Conservation (phyloP, 305 asterid genomes). For the Fraxinus angustifolia region DNA sequence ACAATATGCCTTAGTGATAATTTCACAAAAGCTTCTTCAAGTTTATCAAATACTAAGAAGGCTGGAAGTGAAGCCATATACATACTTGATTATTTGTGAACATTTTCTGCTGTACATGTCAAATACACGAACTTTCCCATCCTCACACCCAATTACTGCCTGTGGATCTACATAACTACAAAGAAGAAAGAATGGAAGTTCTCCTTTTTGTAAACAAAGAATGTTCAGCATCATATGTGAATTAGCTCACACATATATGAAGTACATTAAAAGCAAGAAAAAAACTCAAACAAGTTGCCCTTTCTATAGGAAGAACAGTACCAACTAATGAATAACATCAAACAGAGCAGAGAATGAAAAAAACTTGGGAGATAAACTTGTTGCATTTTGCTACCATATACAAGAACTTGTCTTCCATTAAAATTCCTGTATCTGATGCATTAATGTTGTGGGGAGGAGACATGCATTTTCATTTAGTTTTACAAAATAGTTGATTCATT, state of each 20-base stretch:
- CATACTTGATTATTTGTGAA: conserved; percentile 77
- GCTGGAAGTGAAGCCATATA: conserved; percentile 3
- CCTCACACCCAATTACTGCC: conserved; percentile 88
- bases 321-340: conserved; percentile 3
- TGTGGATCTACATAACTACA: conserved; percentile 87
- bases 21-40: neutral
- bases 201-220: conserved; percentile 8
- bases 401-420: neutral
- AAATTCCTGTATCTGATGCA: neutral
- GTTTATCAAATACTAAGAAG: conserved; percentile 16
- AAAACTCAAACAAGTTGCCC: conserved; percentile 12
- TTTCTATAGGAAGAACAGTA: conserved; percentile 8
- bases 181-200: conserved; percentile 16
- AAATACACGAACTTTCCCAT: conserved; percentile 81
- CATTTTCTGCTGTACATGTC: conserved; percentile 92
- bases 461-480: neutral
- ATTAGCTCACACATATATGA: neutral
- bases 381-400: neutral
- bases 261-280: neutral
- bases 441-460: neutral
- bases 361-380: neutral
- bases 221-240: conserved; percentile 2
- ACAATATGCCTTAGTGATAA: neutral
- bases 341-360: conserved; percentile 9
- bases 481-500: conserved; percentile 7